Percentiles rank a stretch among this genome's conserved stretches.
These are phyloP conservation scores for Dactylellina cionopaga DNA, from an alignment of 2,329 filamentous ascomycete genomes.

Conservation along the genomic window DNA sequence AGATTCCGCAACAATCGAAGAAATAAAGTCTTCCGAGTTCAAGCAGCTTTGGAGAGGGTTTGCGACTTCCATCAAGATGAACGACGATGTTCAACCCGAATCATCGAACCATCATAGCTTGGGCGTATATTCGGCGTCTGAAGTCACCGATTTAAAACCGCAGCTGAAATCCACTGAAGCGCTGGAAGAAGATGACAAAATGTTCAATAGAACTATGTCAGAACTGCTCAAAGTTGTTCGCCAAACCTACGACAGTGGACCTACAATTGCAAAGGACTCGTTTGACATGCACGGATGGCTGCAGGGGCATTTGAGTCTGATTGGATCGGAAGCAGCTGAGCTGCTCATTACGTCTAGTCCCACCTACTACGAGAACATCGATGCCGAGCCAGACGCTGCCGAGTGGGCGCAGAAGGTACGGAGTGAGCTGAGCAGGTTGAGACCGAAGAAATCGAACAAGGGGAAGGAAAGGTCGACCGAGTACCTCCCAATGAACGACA, in stretches of 20 bases:
- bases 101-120: not conserved
- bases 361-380: slow-evolving; percentile 33
- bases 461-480: slow-evolving; percentile 36
- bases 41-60: slow-evolving; percentile 43
- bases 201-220: slow-evolving; percentile 23
- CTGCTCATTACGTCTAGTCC: slow-evolving; percentile 15
- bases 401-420: slow-evolving; percentile 22
- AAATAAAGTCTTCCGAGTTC: slow-evolving; percentile 21
- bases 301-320: not conserved
- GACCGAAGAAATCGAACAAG: slow-evolving; percentile 17
- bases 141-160: not conserved
- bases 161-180: not conserved
- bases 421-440: slow-evolving; percentile 4
- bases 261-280: slow-evolving; percentile 3
- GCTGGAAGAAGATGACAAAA: not conserved
- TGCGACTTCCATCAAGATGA: slow-evolving; percentile 32
- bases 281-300: slow-evolving; percentile 32
- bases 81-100: slow-evolving; percentile 26
- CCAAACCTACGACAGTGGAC: slow-evolving; percentile 15
- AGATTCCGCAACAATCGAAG: not conserved
- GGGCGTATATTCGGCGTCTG: slow-evolving; percentile 2
- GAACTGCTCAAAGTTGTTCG: slow-evolving; percentile 37
- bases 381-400: slow-evolving; percentile 1
- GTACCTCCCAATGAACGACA: slow-evolving; percentile 3
- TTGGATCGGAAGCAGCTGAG: slow-evolving; percentile 19